phyloP scores from a whole-genome alignment of 768 basidiomycete species.

The Flagelloscypha sp. region DNA sequence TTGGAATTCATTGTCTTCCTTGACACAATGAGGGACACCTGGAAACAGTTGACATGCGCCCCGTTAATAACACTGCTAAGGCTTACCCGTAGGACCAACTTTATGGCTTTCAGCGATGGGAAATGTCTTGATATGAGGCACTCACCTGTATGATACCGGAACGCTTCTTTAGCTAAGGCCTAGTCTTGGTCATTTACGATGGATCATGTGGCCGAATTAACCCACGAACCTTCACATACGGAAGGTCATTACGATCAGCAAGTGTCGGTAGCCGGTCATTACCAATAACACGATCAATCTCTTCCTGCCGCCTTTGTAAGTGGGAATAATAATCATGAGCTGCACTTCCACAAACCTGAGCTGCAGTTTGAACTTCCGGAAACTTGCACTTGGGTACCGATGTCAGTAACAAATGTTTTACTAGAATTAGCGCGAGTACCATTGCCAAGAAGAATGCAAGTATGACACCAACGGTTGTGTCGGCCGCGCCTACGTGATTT shows the following conservation, averaged over 20 bases:
- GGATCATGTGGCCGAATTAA: too few relatives aligned
- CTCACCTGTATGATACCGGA: slow-evolving; percentile 32
- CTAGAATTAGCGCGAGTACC: too few relatives aligned
- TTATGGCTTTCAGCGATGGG: too few relatives aligned
- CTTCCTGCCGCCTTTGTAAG: slow-evolving; percentile 43
- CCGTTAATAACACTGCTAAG: neutral
- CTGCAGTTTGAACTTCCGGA: too few relatives aligned
- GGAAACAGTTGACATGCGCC: neutral
- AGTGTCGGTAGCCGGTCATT: slow-evolving; percentile 28
- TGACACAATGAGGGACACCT: slow-evolving; percentile 39
- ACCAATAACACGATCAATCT: slow-evolving; percentile 38
- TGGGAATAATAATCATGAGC: too few relatives aligned
- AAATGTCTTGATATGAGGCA: too few relatives aligned
- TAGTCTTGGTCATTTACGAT: slow-evolving; percentile 41
- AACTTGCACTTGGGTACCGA: too few relatives aligned
- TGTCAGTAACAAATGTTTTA: too few relatives aligned
- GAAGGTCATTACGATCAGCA: slow-evolving; percentile 35
- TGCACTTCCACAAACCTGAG: too few relatives aligned
- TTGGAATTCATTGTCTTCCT: slow-evolving; percentile 33
- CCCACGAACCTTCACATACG: slow-evolving; percentile 43
- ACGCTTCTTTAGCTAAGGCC: slow-evolving; percentile 40
- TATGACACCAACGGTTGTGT: slow-evolving; percentile 39
- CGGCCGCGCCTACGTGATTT: slow-evolving; percentile 38
- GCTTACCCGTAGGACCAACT: too few relatives aligned
- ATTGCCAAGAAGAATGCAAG: slow-evolving; percentile 44